A percentile compares a stretch with the other conserved stretches of the same genome.
phyloP scores from a whole-genome alignment of 768 basidiomycete species.

The Chlorophyllum brunneum region DNA sequence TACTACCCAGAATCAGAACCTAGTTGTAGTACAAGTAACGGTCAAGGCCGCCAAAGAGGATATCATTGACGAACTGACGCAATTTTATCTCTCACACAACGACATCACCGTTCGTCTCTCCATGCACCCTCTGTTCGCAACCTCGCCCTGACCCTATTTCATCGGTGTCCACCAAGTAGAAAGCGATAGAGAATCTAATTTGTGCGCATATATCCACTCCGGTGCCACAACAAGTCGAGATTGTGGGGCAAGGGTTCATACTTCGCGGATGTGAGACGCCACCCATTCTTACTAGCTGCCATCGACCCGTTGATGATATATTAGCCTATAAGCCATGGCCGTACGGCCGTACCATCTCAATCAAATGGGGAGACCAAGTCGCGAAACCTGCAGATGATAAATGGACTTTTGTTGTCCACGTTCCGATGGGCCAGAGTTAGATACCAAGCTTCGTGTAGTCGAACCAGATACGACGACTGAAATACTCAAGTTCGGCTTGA shows the following conservation, averaged over 20 bases:
- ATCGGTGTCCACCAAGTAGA: conserved; percentile 16
- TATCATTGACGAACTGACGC: conserved; percentile 20
- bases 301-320: background rate
- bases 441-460: background rate
- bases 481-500: no score
- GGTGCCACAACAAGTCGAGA: conserved; percentile 23
- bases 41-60: conserved; percentile 23
- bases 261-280: conserved; percentile 26
- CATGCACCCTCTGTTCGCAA: background rate
- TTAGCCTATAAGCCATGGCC: conserved; percentile 27
- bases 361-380: conserved; percentile 25
- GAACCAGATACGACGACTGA: no score
- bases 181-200: conserved; percentile 30
- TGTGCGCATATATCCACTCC: conserved; percentile 26
- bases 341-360: conserved; percentile 25
- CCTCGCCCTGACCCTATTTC: background rate
- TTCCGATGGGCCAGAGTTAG: background rate
- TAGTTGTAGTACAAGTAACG: conserved; percentile 28
- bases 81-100: conserved; percentile 26
- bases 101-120: conserved; percentile 31
- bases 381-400: conserved; percentile 27
- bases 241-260: conserved; percentile 27
- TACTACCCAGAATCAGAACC: background rate
- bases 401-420: conserved; percentile 26
- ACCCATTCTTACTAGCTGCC: background rate